These are phyloP conservation scores for Sporothrix phasma DNA, from an alignment of 2,329 filamentous ascomycete genomes.

Conservation along the genomic window DNA sequence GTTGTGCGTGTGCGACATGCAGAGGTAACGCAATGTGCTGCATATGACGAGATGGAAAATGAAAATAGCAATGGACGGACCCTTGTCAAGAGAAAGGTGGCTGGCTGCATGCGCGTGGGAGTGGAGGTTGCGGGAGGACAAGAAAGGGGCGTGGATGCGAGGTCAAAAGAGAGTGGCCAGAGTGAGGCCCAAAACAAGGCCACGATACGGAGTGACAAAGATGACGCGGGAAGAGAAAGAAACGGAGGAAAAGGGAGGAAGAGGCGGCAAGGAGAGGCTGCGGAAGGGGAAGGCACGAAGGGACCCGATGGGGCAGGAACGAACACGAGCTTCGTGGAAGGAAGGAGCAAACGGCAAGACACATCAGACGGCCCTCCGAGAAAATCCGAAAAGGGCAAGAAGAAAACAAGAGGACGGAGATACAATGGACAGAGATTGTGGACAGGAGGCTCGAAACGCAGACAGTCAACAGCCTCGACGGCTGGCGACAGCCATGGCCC, in stretches of 20 bases:
- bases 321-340: background rate
- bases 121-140: background rate
- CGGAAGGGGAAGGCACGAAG: background rate
- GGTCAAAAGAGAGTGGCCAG: background rate
- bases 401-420: background rate
- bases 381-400: constrained; percentile 1
- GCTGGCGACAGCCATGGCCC: constrained; percentile 2
- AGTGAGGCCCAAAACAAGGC: background rate
- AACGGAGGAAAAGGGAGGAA: too few species aligned
- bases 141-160: background rate
- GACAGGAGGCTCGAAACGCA: background rate
- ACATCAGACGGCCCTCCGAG: background rate
- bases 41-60: constrained; percentile 5
- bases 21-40: constrained; percentile 9
- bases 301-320: background rate
- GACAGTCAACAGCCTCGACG: background rate
- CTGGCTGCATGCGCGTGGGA: constrained; percentile 1
- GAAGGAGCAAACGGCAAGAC: constrained; percentile 11
- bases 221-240: constrained; percentile 1
- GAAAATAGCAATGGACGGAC: background rate
- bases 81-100: background rate
- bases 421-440: background rate
- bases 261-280: background rate
- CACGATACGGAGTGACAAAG: background rate
- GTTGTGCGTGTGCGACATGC: constrained; percentile 8